Base-by-base conservation (phyloP, 352 stramenopile genomes). In the Stramenopiles sp. region DNA sequence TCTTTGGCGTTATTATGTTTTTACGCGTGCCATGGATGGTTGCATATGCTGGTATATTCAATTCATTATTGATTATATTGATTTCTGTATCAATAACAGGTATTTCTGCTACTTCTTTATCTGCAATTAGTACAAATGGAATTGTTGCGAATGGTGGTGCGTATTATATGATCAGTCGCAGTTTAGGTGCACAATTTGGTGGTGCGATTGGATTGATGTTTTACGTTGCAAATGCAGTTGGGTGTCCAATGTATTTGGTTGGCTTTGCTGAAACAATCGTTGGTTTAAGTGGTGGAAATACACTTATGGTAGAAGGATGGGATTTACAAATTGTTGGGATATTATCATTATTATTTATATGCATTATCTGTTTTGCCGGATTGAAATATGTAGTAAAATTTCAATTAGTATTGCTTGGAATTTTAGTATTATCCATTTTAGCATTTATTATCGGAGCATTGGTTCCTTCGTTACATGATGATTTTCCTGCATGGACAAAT, bases 191-290 rank as follows among this genome's bases (percentile, higher is more conserved):
- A 0, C 89, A 96, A 79, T 88, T 95, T 78, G 92, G 90, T 4
- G 90, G 89, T n/a, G 88, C 90, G 0, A 86, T 97, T 27, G 90
- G 92, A 0, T 78, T 95, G 1, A 86, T 95, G 32, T 97, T 95
- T 81, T 97, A 95, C 82, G n/a, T n/a, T n/a, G n/a, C n/a, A n/a
- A n/a, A 80, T 78, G 31, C 73, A 30, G 63, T 81, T n/a, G 79
- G 38, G 1, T 53, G n/a, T 31, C 31, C 74, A 27, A 76, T 81
- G 29, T 92, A 92, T 78, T 81, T 93, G 6, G 87, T 92, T 27
- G 88, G 88, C 0, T 92, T 93, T 63, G 88, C 87, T 0, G 88
- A 92, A 81, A 85, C 88, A 63, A 82, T 88, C n/a, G n/a, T n/a
- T n/a, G n/a, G n/a, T n/a, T n/a, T n/a, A n/a, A n/a, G n/a, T n/a